A percentile compares a stretch with the other conserved stretches of the same genome.
Evolutionary conservation across 441 rosid species (phyloP).

Genomic region (Gossypium aridum): DNA sequence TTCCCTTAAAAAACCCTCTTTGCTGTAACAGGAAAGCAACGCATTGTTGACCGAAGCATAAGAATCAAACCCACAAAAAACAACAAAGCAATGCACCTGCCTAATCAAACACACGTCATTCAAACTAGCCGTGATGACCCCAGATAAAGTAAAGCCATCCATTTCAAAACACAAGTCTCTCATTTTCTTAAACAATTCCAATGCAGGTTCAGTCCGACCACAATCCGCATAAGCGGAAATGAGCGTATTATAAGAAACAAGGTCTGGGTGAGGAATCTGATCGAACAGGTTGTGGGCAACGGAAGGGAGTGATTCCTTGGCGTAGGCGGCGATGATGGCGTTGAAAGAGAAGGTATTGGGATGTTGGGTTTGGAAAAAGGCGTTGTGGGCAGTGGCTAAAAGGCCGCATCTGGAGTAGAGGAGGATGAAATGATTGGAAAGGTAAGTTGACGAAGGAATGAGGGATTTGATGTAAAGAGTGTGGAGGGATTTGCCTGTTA

Average conservation of each 20-base stretch:
- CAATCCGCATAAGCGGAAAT: constrained; percentile 64
- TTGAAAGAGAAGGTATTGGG: constrained; percentile 84
- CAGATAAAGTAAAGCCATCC: constrained; percentile 79
- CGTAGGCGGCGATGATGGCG: constrained; percentile 44
- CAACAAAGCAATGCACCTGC: constrained; percentile 60
- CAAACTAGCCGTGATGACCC: constrained; percentile 52
- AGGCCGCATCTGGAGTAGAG: constrained; percentile 79
- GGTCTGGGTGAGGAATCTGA: constrained; percentile 68
- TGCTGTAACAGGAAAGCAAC: constrained; percentile 55
- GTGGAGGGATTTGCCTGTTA: constrained; percentile 61
- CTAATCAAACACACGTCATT: constrained; percentile 31
- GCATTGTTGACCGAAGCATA: constrained; percentile 68
- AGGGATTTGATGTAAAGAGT: constrained; percentile 54
- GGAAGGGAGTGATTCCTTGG: constrained; percentile 34
- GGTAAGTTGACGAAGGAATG: constrained; percentile 57
- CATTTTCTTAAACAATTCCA: constrained; percentile 51
- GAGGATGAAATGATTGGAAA: constrained; percentile 81
- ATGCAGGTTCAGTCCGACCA: constrained; percentile 33
- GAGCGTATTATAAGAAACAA: constrained; percentile 73
- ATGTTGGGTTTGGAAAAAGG: constrained; percentile 36
- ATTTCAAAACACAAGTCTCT: constrained; percentile 37
- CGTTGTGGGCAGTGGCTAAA: constrained; percentile 39
- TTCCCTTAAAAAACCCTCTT: constrained; percentile 51
- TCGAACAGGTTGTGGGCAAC: constrained; percentile 66
- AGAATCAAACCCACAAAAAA: constrained; percentile 51